Base-by-base conservation (phyloP, 352 stramenopile species). In the Pythium sp. region DNA sequence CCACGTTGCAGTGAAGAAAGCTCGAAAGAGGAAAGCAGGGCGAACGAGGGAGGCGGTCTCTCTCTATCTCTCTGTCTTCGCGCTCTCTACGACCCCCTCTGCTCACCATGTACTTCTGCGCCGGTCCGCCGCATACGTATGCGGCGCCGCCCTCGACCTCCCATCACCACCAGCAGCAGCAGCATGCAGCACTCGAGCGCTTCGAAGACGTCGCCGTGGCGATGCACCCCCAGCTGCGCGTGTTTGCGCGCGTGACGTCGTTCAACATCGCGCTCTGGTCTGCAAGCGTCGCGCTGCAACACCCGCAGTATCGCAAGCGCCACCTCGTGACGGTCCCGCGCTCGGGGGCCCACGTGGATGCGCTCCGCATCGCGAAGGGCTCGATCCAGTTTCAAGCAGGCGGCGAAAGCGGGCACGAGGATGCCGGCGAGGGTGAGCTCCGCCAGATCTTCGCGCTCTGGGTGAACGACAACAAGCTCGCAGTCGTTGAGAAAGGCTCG, bases 41-140 rank as follows among this genome's bases (percentile, higher is more conserved):
- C 11, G 14, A 36, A 51, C 22, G 28, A 34, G 26, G 6, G 11
- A 38, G 12, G 26, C 5, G 56, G 30, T 32, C 20, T 30, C 30
- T 47, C 14, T 30, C 41, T 59, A 5, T 30, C 41, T n/a, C 22
- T 55, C 9, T 63, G 20, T 32, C 15, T 34, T 32, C 30, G 30
- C 30, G 30, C 46, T 28, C 46, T 55, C 3, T 15, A 11, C 24
- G 14, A 18, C 30, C 24, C 22, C 6, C 32, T 7, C 41, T 38
- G 15, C 28, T 14, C 24, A 8, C 38, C 64, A 93, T 94, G 84
- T 87, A 83, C 74, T 92, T 92, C 71, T 86, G 80, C 69, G 86
- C 72, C 62, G 86, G 86, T 2, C 86, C 86, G 20, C 86, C 86
- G 66, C 86, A 82, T 66, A 76, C 75, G 54, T 94, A 90, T 64